Percentiles rank a stretch among this genome's conserved stretches.
Evolutionary conservation across 2,329 filamentous ascomycete genomes (phyloP).

Genomic region (Volutella citrinella): DNA sequence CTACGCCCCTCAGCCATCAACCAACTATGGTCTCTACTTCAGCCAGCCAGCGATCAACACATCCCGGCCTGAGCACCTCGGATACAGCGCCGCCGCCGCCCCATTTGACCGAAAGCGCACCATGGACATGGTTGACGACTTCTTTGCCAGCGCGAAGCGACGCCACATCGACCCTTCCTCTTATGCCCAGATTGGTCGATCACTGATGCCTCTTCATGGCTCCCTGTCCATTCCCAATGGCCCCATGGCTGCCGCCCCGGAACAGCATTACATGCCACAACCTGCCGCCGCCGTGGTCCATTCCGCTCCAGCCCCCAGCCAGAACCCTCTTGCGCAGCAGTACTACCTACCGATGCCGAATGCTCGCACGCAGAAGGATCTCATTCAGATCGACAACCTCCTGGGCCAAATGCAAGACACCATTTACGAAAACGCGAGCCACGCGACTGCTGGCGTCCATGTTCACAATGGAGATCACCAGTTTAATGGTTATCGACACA

Average conservation of each 20-base stretch:
- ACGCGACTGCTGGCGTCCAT: constrained; percentile 76
- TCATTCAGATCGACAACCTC: constrained; percentile 91
- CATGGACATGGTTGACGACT: constrained; percentile 88
- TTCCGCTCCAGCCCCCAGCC: constrained; percentile 56
- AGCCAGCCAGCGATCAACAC: constrained; percentile 58
- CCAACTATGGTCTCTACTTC: constrained; percentile 76
- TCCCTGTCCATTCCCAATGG: constrained; percentile 61
- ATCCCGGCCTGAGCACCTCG: constrained; percentile 59
- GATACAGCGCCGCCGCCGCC: constrained; percentile 50
- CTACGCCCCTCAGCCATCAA: constrained; percentile 54
- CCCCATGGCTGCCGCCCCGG: constrained; percentile 38
- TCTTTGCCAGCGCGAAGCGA: constrained; percentile 90
- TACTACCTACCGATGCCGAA: constrained; percentile 84
- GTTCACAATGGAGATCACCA: constrained; percentile 69
- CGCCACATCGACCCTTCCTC: constrained; percentile 83
- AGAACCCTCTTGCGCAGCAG: constrained; percentile 63
- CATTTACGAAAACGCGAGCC: constrained; percentile 88
- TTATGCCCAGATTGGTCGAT: constrained; percentile 89
- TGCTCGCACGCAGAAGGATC: constrained; percentile 87
- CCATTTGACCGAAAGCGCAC: constrained; percentile 77
- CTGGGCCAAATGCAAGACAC: constrained; percentile 95
- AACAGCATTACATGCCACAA: constrained; percentile 56
- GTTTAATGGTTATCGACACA: constrained; percentile 56
- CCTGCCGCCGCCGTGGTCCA: constrained; percentile 44
- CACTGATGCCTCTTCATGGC: constrained; percentile 77